Percentiles rank a stretch among this genome's conserved stretches.
phyloP scores from a whole-genome alignment of 2,329 filamentous ascomycete genomes.

The Cladophialophora bantiana region DNA sequence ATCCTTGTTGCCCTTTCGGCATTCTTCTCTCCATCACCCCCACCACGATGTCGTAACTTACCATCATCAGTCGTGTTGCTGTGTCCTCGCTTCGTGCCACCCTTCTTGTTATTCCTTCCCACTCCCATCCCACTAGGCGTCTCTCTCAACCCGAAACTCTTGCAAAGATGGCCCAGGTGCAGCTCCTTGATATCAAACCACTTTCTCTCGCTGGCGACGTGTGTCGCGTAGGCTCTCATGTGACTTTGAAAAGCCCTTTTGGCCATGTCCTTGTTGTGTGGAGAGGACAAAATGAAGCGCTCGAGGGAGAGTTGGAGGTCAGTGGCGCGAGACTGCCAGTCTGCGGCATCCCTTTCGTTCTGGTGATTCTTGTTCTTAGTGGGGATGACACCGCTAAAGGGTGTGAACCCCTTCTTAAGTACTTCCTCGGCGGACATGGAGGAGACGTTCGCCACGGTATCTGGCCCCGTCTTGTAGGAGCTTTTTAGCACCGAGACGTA shows the following conservation, averaged over 20 bases:
- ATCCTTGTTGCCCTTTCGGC: constrained; percentile 19
- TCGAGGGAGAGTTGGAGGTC: constrained; percentile 72
- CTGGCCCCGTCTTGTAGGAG: constrained; percentile 65
- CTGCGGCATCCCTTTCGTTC: constrained; percentile 49
- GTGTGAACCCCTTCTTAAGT: constrained; percentile 69
- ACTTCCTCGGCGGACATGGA: constrained; percentile 70
- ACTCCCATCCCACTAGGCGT: constrained; percentile 73
- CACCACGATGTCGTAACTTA: constrained; percentile 37
- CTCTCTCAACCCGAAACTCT: constrained; percentile 89
- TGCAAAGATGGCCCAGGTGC: constrained; percentile 91
- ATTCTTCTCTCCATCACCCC: constrained; percentile 41
- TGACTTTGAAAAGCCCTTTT: constrained; percentile 89
- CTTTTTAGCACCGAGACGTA: constrained; percentile 82
- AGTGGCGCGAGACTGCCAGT: constrained; percentile 71
- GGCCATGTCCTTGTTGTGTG: constrained; percentile 77
- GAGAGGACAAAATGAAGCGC: constrained; percentile 68
- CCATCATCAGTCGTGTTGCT: constrained; percentile 44
- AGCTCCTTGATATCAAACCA: constrained; percentile 93
- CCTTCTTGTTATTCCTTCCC: constrained; percentile 52
- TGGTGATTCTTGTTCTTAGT: constrained; percentile 34
- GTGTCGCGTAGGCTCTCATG: constrained; percentile 92
- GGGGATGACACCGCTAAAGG: constrained; percentile 44
- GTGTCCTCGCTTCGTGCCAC: constrained; percentile 44
- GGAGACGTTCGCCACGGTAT: constrained; percentile 64
- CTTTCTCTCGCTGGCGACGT: constrained; percentile 80